These are phyloP conservation scores for Candida patagonica DNA, from an alignment of 805 yeast genomes.

Conservation along the genomic window DNA sequence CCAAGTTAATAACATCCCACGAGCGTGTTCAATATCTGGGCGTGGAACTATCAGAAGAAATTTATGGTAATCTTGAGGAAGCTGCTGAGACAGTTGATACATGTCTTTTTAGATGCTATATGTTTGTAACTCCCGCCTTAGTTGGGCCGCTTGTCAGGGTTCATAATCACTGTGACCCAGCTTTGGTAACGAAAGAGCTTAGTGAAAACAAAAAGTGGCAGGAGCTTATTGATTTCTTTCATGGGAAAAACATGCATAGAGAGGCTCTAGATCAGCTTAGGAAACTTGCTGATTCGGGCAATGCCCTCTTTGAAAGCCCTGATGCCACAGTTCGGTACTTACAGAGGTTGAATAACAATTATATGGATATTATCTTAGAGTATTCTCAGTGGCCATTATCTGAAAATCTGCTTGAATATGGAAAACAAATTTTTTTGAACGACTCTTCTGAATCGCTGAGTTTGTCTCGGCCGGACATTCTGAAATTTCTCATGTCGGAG, in stretches of 20 bases:
- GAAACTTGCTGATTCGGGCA: constrained; percentile 24
- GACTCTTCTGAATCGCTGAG: constrained; percentile 53
- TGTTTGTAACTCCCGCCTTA: constrained; percentile 56
- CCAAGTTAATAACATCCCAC: constrained; percentile 20
- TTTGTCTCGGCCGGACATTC: constrained; percentile 44
- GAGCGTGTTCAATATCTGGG: constrained; percentile 17
- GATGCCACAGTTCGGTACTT: constrained; percentile 16
- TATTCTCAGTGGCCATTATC: constrained; percentile 46
- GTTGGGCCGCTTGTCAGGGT: constrained; percentile 77
- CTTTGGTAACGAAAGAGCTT: constrained; percentile 49
- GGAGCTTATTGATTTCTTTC: constrained; percentile 73
- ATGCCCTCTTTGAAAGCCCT: constrained; percentile 22
- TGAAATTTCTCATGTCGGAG: constrained; percentile 37
- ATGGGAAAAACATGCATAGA: constrained; percentile 48
- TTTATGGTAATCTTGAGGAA: constrained; percentile 25
- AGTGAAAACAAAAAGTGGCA: constrained; percentile 38
- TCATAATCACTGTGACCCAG: constrained; percentile 62
- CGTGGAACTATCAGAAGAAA: constrained; percentile 19
- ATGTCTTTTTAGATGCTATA: constrained; percentile 64
- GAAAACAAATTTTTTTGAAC: constrained; percentile 51
- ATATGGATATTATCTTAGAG: constrained; percentile 49
- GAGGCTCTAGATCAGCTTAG: constrained; percentile 58
- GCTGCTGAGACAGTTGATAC: constrained; percentile 56
- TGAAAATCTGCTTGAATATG: constrained; percentile 28
- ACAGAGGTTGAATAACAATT: constrained; percentile 14